Evolutionary conservation across 257 asterid genomes (phyloP), one percentile per base, ranked within the genome.

Genomic region (Przewalskia tangutica): DNA sequence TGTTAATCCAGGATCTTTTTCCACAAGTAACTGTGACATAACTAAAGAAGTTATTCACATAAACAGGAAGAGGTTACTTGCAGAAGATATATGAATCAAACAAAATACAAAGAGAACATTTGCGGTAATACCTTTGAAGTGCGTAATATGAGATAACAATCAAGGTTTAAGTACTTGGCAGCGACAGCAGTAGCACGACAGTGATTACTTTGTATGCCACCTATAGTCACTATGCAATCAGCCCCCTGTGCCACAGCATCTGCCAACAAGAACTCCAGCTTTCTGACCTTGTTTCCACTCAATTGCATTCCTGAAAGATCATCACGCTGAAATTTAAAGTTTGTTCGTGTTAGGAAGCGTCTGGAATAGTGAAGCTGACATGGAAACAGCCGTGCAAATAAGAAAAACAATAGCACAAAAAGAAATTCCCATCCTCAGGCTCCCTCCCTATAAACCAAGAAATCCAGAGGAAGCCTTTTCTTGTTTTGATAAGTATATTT

Each of bases 161-260:
- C 98, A 8, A 96, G 97, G 86, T 93, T 93, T 85, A 96, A 86
- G 86, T 96, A 96, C 85, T 88, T 94, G 83, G 98, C 94, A 63
- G 98, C 99, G 8, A 94, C 99, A 54, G 99, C 97, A 80, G 99
- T 94, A 78, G 99, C 98, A 27, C 99, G 94, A 77, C 99, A 96
- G 83, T 96, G 99, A 81, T 96, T 96, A 87, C 99, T 96, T 84
- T 96, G 99, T 88, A 96, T 93, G 84, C 99, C 98, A 63, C 99
- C 99, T 44, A 96, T 89, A 50, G 98, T 96, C 62, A 94, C 84
- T 81, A 96, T 82, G 77, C 99, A 94, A 79, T 96, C 99, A 59
- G 98, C 97, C 65, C 97, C 99, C 84, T 89, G 85, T 38, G 90
- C 90, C 86, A 95, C 93, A 2, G 99, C 99, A 84, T 94, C 99